Conservation (phyloP, 106 monocot species). For the Apostasia shenzhenica region DNA sequence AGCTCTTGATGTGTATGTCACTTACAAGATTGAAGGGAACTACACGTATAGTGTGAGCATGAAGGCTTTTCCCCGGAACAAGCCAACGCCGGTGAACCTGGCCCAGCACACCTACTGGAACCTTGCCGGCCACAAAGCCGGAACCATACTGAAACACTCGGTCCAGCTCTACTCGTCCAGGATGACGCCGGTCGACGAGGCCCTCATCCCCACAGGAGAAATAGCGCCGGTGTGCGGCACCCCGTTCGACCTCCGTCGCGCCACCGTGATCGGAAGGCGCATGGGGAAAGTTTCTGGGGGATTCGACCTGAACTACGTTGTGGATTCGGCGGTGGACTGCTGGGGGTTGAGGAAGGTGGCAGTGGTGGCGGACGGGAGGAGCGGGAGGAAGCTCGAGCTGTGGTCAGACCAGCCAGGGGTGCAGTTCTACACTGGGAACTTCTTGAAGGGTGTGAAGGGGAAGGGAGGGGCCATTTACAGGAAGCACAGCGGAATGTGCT, state of each 20-base stretch:
- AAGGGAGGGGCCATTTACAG: slow-evolving; percentile 19
- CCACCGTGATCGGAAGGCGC: slow-evolving; percentile 23
- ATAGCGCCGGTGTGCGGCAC: slow-evolving; percentile 27
- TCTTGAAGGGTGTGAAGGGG: slow-evolving; percentile 12
- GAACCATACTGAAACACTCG: slow-evolving; percentile 21
- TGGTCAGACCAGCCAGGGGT: slow-evolving; percentile 7
- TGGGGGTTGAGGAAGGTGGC: slow-evolving; percentile 21
- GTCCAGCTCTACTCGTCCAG: slow-evolving; percentile 47
- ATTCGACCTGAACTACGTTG: slow-evolving; percentile 39
- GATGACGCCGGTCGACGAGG: slow-evolving; percentile 47
- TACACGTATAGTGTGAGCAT: slow-evolving; percentile 23
- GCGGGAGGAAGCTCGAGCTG: slow-evolving; percentile 1
- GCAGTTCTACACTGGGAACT: slow-evolving; percentile 30
- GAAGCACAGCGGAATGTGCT: slow-evolving; percentile 13
- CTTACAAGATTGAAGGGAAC: slow-evolving; percentile 25
- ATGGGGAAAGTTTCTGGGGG: slow-evolving; percentile 13
- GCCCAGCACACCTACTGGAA: slow-evolving; percentile 51
- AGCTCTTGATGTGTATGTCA: slow-evolving; percentile 31
- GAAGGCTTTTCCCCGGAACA: slow-evolving; percentile 21
- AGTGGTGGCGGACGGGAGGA: slow-evolving; percentile 4
- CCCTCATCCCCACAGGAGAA: slow-evolving; percentile 47
- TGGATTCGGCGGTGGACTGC: slow-evolving; percentile 4
- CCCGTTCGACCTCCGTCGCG: slow-evolving; percentile 41
- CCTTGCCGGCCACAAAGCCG: slow-evolving; percentile 28
- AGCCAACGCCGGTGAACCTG: slow-evolving; percentile 41